A percentile compares a stretch with the other conserved stretches of the same genome.
Conservation (phyloP, 78 protist species). For the Dictyostelium purpureum region DNA sequence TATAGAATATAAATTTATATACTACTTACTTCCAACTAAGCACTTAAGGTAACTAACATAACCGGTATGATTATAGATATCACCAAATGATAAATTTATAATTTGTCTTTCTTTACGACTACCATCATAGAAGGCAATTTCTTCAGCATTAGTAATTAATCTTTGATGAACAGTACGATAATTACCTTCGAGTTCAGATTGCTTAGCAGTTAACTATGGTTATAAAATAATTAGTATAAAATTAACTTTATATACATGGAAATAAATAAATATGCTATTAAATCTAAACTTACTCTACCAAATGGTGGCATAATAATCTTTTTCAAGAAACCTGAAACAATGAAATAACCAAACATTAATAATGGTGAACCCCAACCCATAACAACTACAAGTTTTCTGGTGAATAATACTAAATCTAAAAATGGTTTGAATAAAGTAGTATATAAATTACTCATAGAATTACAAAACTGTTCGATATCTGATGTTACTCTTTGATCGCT, state of each 20-base stretch:
- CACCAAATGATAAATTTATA: slow-evolving; percentile 66
- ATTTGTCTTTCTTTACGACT: slow-evolving; percentile 69
- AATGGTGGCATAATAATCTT: slow-evolving; percentile 84
- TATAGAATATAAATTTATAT: background rate
- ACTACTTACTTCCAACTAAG: slow-evolving; percentile 60
- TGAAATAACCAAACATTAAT: slow-evolving; percentile 79
- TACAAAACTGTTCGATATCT: slow-evolving; percentile 80
- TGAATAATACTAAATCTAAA: slow-evolving; percentile 78
- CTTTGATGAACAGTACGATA: slow-evolving; percentile 84
- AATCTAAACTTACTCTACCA: slow-evolving; percentile 29
- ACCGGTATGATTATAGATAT: slow-evolving; percentile 67
- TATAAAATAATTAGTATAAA: background rate
- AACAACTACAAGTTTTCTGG: slow-evolving; percentile 69
- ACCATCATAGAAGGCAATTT: slow-evolving; percentile 85
- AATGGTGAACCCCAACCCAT: slow-evolving; percentile 83
- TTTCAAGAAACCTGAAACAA: slow-evolving; percentile 68
- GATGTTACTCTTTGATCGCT: slow-evolving; percentile 87
- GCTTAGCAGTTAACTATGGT: slow-evolving; percentile 61
- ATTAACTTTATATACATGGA: background rate
- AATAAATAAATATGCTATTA: no score
- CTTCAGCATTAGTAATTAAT: slow-evolving; percentile 78
- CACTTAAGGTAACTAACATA: slow-evolving; percentile 79
- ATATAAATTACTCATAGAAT: slow-evolving; percentile 66
- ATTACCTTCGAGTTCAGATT: slow-evolving; percentile 82
- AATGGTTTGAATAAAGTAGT: slow-evolving; percentile 84